phyloP scores from a whole-genome alignment of 2,329 filamentous ascomycete species.

The Fusarium sororula region DNA sequence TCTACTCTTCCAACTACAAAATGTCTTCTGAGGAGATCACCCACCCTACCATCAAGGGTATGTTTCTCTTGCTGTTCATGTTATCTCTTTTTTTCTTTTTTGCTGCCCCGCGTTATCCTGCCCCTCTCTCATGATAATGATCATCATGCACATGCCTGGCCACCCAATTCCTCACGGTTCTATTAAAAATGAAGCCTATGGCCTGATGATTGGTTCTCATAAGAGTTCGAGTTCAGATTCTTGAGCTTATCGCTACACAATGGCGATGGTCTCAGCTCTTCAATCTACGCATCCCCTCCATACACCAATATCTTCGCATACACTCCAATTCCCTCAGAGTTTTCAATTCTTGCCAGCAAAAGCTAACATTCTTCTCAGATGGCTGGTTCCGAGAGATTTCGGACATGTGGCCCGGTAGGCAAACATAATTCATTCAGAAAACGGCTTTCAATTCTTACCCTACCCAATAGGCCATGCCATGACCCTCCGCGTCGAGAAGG shows the following conservation, averaged over 20 bases:
- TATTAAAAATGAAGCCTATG: not conserved
- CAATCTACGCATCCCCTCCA: not conserved
- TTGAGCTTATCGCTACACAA: not conserved
- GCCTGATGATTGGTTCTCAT: not conserved
- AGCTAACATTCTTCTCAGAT: slow-evolving; percentile 66
- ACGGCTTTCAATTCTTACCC: not conserved
- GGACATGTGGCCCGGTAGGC: slow-evolving; percentile 88
- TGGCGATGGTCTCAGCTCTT: not conserved
- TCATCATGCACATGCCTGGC: slow-evolving; percentile 2
- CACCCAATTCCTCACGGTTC: not conserved
- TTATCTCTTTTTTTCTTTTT: not conserved
- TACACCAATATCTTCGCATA: not conserved
- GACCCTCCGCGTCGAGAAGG: slow-evolving; percentile 97
- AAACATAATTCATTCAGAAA: not conserved
- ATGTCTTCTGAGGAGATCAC: slow-evolving; percentile 72
- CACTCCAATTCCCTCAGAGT: slow-evolving; percentile 1
- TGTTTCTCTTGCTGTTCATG: slow-evolving; percentile 22
- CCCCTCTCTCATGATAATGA: slow-evolving; percentile 42
- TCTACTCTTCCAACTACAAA: slow-evolving; percentile 45
- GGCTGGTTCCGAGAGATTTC: slow-evolving; percentile 99
- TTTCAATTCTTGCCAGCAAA: not conserved
- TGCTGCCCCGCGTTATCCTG: slow-evolving; percentile 33
- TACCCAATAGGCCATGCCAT: slow-evolving; percentile 81
- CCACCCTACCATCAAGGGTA: slow-evolving; percentile 82
- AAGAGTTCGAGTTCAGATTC: not conserved